Base-by-base conservation (phyloP, 129 eudicot species). In the Deinandra increscens region DNA sequence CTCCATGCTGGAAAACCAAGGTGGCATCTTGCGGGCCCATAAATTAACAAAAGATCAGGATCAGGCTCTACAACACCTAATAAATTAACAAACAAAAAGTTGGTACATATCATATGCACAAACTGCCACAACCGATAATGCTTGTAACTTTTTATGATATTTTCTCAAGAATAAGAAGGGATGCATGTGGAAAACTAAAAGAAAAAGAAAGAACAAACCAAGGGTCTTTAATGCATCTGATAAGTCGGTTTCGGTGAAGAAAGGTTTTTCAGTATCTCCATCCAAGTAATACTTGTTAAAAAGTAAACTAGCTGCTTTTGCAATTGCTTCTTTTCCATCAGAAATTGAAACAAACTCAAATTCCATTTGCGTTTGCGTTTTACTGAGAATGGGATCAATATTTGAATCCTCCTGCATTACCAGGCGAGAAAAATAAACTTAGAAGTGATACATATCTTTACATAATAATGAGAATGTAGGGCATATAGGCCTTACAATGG, bases 1-100 rank as follows among this genome's bases (percentile, higher is more conserved):
- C 97, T 82, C 92, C 97, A 91, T 60, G 95, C 86, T 55, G 95
- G 92, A 69, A 91, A 91, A 49, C 97, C 97, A 42, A 87, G 84
- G 81, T 87, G 90, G 77, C 91, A 85, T 71, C 95, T 83, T 31
- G 81, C 77, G 51, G 91, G 90, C 43, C 87, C 97, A 54, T 91
- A 91, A 61, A 91, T 66, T 68, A 91, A 78, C 71, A 87, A 46
- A 68, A 91, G 91, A 64, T 87, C 90, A 22, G 97, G 97, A 31
- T 87, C 95, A 29, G 86, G 82, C 42, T 68, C 85, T 38, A 69
- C 78, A 68, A 53, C 75, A 66, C 97, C 97, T 91, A 77, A 18
- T 54, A 41, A 66, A 49, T 20, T 9, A 73, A 62, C 55, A 22
- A 61, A 54, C 69, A 61, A 45, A 1, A 71, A 38, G 61, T 71